Conservation (phyloP, 768 basidiomycete genomes). For the Russula virescens region DNA sequence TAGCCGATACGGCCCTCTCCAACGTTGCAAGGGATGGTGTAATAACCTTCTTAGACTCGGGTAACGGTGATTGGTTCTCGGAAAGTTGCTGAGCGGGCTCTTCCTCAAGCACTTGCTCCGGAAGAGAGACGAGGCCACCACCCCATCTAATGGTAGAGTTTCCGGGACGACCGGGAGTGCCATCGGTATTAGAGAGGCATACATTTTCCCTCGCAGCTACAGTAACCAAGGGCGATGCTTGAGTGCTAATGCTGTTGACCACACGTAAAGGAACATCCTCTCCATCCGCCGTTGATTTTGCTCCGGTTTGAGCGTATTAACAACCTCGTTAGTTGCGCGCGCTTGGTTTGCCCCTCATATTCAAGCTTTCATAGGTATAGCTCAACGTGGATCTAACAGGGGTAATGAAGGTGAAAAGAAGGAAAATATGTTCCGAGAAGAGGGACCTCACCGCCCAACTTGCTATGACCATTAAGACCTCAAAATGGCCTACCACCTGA, state of each 20-base stretch:
- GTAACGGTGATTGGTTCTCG: slow-evolving; percentile 28
- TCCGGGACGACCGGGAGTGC: slow-evolving; percentile 51
- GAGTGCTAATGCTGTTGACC: slow-evolving; percentile 69
- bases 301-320: slow-evolving; percentile 60
- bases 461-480: slow-evolving; percentile 83
- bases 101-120: slow-evolving; percentile 61
- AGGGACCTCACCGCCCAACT: slow-evolving; percentile 65
- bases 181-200: slow-evolving; percentile 37
- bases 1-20: slow-evolving; percentile 87
- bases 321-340: slow-evolving; percentile 70
- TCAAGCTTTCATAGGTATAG: slow-evolving; percentile 77
- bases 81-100: slow-evolving; percentile 32
- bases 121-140: slow-evolving; percentile 55
- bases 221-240: slow-evolving; percentile 65
- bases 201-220: slow-evolving; percentile 73
- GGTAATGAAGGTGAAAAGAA: slow-evolving; percentile 24
- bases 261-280: slow-evolving; percentile 61
- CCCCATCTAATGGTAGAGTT: slow-evolving; percentile 59
- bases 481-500: slow-evolving; percentile 80
- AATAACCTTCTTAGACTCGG: slow-evolving; percentile 51
- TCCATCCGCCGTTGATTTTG: slow-evolving; percentile 36
- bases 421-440: slow-evolving; percentile 13
- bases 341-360: slow-evolving; percentile 63
- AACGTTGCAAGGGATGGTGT: slow-evolving; percentile 85
- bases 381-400: slow-evolving; percentile 77